These are phyloP conservation scores for Cokeromyces recurvatus DNA, from an alignment of 371 early-diverging fungal species.

Conservation along the genomic window DNA sequence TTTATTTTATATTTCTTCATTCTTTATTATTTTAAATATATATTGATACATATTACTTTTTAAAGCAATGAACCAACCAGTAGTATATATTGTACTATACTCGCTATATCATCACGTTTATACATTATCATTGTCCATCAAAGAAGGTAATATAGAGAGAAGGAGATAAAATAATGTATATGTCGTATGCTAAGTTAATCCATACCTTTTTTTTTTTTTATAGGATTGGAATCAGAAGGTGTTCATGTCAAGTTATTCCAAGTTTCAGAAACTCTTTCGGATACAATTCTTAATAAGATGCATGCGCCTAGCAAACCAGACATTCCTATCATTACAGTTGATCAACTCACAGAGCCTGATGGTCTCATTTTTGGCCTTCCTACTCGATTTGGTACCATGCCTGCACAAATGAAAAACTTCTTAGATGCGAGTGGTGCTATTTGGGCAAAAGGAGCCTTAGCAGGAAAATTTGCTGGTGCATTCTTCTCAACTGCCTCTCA, in stretches of 20 bases:
- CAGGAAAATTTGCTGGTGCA: conserved; percentile 66
- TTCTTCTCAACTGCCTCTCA: conserved; percentile 75
- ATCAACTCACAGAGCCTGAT: conserved; percentile 66
- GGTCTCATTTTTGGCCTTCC: conserved; percentile 80
- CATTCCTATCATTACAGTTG: conserved; percentile 59
- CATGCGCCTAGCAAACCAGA: conserved; percentile 59
- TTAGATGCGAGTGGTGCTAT: conserved; percentile 69
- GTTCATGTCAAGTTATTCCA: conserved; percentile 64
- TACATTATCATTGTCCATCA: conserved; percentile 50
- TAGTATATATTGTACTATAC: conserved; percentile 42
- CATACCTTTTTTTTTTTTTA: too few relatives aligned
- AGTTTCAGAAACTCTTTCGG: conserved; percentile 63
- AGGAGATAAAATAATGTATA: too few relatives aligned
- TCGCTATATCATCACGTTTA: conserved; percentile 55
- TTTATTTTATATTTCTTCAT: too few relatives aligned
- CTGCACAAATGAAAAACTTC: conserved; percentile 75
- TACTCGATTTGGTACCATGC: conserved; percentile 66
- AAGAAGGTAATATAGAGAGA: too few relatives aligned
- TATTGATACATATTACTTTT: background rate
- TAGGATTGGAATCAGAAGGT: conserved; percentile 45
- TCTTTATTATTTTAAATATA: too few relatives aligned
- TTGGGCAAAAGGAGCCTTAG: conserved; percentile 64
- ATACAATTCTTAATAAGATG: conserved; percentile 68
- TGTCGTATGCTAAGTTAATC: too few relatives aligned
- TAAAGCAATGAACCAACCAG: conserved; percentile 37